Percentiles rank a stretch among this genome's conserved stretches.
Evolutionary conservation across 371 early-diverging fungal genomes (phyloP).

Genomic region (Lichtheimia hyalospora): DNA sequence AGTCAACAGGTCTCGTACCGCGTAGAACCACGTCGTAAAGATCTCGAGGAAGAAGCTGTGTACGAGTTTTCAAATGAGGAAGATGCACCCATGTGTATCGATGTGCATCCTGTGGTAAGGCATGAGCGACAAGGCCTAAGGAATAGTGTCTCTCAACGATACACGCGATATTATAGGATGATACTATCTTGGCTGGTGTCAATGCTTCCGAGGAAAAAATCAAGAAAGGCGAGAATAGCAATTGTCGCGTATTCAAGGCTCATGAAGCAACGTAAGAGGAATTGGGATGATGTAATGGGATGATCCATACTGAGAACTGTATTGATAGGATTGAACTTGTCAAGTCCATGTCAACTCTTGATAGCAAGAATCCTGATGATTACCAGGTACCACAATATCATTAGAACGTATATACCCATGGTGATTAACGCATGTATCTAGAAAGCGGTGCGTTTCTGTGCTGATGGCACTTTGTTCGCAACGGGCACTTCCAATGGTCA

Average conservation of each 20-base stretch:
- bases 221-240: constrained; percentile 56
- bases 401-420: neutral
- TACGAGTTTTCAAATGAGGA: constrained; percentile 57
- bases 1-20: constrained; percentile 51
- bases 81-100: constrained; percentile 75
- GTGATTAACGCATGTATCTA: constrained; percentile 4
- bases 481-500: constrained; percentile 69
- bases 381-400: constrained; percentile 44
- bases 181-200: constrained; percentile 56
- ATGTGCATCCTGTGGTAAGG: constrained; percentile 61
- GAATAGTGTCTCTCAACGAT: neutral
- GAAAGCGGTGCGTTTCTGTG: constrained; percentile 53
- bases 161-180: neutral
- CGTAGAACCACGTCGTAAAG: constrained; percentile 49
- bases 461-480: constrained; percentile 59
- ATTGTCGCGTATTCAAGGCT: constrained; percentile 59
- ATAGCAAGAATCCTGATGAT: constrained; percentile 43
- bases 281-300: neutral
- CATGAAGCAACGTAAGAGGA: constrained; percentile 30
- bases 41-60: constrained; percentile 48
- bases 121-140: neutral
- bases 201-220: constrained; percentile 54
- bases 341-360: constrained; percentile 39
- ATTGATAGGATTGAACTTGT: constrained; percentile 10
- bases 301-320: constrained; percentile 3